phyloP scores from a whole-genome alignment of 2,329 filamentous ascomycete species.

The Trichoderma sp. region DNA sequence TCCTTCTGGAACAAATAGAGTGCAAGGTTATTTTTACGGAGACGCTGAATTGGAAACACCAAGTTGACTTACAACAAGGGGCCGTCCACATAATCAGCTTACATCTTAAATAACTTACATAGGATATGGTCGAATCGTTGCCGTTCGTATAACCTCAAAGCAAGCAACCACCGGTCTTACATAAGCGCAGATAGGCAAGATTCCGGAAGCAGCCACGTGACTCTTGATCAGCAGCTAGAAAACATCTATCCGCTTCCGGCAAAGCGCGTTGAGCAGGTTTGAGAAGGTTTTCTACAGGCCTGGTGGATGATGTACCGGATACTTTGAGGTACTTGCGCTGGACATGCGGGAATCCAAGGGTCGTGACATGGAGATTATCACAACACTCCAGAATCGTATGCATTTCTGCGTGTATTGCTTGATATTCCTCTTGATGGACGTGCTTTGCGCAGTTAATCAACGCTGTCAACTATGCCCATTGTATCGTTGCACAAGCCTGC shows the following conservation, averaged over 20 bases:
- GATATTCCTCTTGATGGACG: not conserved
- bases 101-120: too few species aligned
- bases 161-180: not conserved
- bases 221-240: not conserved
- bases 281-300: constrained; percentile 46
- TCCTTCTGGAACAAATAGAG: too few species aligned
- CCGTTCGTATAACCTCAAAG: too few species aligned
- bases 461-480: not conserved
- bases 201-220: not conserved
- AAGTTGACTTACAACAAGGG: too few species aligned
- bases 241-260: not conserved
- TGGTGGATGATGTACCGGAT: constrained; percentile 33
- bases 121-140: too few species aligned
- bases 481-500: not conserved
- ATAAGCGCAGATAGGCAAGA: not conserved
- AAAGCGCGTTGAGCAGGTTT: constrained; percentile 44
- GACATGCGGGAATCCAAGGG: not conserved
- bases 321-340: constrained; percentile 28
- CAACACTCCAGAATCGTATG: not conserved
- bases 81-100: too few species aligned
- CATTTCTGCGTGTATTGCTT: not conserved
- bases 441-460: not conserved
- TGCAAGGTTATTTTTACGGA: too few species aligned
- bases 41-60: too few species aligned
- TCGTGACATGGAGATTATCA: not conserved